A percentile compares a stretch with the other conserved stretches of the same genome.
Conservation (phyloP, 306 rosid genomes). For the Corylus avellana region DNA sequence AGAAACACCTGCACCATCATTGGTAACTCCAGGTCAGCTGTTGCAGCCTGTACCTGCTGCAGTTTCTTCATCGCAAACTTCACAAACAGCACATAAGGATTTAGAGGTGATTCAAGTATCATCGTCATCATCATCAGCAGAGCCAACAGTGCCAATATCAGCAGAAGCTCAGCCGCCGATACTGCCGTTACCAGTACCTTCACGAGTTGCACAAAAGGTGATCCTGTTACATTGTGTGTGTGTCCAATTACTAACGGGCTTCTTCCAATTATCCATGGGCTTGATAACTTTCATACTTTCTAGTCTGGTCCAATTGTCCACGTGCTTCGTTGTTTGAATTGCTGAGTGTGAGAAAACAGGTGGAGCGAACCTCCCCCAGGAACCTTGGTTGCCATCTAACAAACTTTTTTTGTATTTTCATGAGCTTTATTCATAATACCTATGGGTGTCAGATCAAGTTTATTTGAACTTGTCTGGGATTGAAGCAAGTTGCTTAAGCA, state of each 20-base stretch:
- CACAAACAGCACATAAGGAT: constrained; percentile 64
- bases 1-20: constrained; percentile 55
- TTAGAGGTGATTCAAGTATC: constrained; percentile 78
- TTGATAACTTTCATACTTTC: not conserved
- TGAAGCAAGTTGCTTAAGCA: not conserved
- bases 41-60: constrained; percentile 61
- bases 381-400: constrained; percentile 10
- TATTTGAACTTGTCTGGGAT: not conserved
- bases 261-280: not conserved
- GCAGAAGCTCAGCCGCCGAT: constrained; percentile 75
- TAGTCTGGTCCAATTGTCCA: not conserved
- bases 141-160: constrained; percentile 42
- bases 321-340: not conserved
- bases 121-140: constrained; percentile 44
- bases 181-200: constrained; percentile 72
- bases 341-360: not conserved
- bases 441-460: not conserved
- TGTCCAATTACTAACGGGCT: not conserved
- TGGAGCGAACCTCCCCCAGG: not conserved
- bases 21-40: constrained; percentile 87
- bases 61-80: constrained; percentile 53
- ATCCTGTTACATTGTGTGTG: not conserved
- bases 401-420: not conserved
- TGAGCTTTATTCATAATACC: not conserved
- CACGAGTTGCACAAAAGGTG: constrained; percentile 56